Evolutionary conservation across 2,329 filamentous ascomycete species (phyloP).

Genomic region (Paraphaeosphaeria minitans): DNA sequence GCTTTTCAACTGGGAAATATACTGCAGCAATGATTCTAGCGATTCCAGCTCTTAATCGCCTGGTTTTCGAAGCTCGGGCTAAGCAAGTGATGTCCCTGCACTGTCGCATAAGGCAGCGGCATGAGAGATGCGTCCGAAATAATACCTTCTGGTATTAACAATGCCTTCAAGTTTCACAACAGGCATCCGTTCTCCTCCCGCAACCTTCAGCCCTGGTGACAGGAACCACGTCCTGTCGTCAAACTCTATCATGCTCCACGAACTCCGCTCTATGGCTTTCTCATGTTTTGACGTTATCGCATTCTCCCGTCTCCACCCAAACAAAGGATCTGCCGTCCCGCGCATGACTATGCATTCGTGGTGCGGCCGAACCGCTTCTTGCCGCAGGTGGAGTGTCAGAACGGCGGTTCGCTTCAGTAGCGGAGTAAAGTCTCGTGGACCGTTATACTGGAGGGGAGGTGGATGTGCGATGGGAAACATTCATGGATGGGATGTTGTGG

Average conservation of each 20-base stretch:
- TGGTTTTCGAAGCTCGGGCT: neutral
- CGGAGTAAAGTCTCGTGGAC: neutral
- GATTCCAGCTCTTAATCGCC: neutral
- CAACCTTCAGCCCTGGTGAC: neutral
- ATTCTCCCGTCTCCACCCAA: neutral
- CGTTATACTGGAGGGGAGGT: neutral
- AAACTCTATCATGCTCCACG: neutral
- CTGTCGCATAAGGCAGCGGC: neutral
- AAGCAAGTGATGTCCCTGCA: neutral
- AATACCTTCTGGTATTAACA: neutral
- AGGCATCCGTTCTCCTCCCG: neutral
- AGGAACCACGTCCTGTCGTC: neutral
- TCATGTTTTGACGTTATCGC: neutral
- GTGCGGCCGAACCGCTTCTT: slow-evolving; percentile 11
- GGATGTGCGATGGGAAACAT: neutral
- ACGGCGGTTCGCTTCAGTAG: slow-evolving; percentile 1
- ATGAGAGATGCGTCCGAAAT: neutral
- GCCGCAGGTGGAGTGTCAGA: slow-evolving; percentile 14
- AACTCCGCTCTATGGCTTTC: neutral
- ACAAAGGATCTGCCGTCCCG: neutral
- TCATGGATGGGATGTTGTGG: neutral
- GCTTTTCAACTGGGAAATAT: neutral
- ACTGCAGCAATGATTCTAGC: neutral
- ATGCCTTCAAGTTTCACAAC: neutral
- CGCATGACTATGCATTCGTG: slow-evolving; percentile 1